Conservation (phyloP, 306 rosid genomes). For the Quercus cerris region DNA sequence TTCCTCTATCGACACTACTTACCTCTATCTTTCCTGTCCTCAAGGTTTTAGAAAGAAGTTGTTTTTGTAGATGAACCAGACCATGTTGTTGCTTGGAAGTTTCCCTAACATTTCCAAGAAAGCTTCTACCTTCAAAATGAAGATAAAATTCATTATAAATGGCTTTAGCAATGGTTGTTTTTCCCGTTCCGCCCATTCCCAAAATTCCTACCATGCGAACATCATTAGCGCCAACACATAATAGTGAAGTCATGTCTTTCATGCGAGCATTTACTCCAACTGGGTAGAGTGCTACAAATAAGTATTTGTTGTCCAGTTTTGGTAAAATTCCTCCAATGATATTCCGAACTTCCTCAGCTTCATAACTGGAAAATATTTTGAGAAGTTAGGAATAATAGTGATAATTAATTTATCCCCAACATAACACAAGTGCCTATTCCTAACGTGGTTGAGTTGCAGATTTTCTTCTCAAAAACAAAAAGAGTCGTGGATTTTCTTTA, state of each 20-base stretch:
- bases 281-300: background rate
- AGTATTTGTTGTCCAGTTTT: background rate
- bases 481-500: too few species aligned
- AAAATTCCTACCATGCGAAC: background rate
- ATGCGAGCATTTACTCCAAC: background rate
- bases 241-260: background rate
- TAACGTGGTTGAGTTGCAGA: too few species aligned
- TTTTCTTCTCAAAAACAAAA: too few species aligned
- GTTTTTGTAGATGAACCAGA: background rate
- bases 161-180: background rate
- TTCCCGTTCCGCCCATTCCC: background rate
- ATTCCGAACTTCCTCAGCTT: accelerated
- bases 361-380: background rate
- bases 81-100: background rate
- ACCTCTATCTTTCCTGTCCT: background rate
- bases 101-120: background rate
- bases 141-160: background rate
- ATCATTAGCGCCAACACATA: background rate
- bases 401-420: too few species aligned
- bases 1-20: background rate
- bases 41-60: background rate
- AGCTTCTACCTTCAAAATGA: background rate
- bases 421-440: too few species aligned
- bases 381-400: too few species aligned
- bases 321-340: background rate